Evolutionary conservation across 1,139 yeast species (phyloP).

Genomic region (Geotrichum restrictum): DNA sequence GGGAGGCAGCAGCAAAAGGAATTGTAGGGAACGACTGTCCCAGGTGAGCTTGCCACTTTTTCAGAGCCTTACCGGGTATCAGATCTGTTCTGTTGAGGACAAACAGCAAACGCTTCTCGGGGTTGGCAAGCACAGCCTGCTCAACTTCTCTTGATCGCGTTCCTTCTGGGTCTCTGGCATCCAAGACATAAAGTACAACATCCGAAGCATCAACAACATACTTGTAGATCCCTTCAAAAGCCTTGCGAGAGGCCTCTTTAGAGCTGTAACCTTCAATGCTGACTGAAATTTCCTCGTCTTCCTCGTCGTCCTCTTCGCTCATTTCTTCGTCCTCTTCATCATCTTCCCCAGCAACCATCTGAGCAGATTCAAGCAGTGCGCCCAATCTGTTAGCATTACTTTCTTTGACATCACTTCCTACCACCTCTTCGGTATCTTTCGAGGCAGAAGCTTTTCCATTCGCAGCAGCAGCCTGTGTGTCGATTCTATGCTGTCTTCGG

Average conservation of each 20-base stretch:
- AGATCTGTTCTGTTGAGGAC: slow-evolving; percentile 89
- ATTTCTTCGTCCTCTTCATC: slow-evolving; percentile 41
- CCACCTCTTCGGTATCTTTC: slow-evolving; percentile 42
- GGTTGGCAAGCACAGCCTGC: slow-evolving; percentile 75
- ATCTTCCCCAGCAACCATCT: slow-evolving; percentile 66
- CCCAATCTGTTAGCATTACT: slow-evolving; percentile 54
- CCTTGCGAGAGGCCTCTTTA: slow-evolving; percentile 77
- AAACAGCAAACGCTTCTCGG: slow-evolving; percentile 78
- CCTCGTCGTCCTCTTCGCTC: slow-evolving; percentile 31
- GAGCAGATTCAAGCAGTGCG: slow-evolving; percentile 86
- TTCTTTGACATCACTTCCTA: slow-evolving; percentile 25
- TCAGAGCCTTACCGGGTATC: slow-evolving; percentile 76
- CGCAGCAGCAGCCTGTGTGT: slow-evolving; percentile 28
- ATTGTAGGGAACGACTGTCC: slow-evolving; percentile 85
- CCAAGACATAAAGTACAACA: slow-evolving; percentile 52
- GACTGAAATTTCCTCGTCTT: slow-evolving; percentile 13
- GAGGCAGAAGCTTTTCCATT: background rate
- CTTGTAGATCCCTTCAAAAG: slow-evolving; percentile 61
- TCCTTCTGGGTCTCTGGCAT: slow-evolving; percentile 95
- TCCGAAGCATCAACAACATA: slow-evolving; percentile 88
- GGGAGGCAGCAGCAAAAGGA: slow-evolving; percentile 57
- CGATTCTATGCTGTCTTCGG: slow-evolving; percentile 15
- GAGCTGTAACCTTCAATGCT: slow-evolving; percentile 22
- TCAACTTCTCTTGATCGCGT: slow-evolving; percentile 91
- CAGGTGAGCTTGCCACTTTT: slow-evolving; percentile 78